These are phyloP conservation scores for Cryptococcus neoformans DNA, from an alignment of 1,284 basidiomycete genomes.

Conservation along the genomic window DNA sequence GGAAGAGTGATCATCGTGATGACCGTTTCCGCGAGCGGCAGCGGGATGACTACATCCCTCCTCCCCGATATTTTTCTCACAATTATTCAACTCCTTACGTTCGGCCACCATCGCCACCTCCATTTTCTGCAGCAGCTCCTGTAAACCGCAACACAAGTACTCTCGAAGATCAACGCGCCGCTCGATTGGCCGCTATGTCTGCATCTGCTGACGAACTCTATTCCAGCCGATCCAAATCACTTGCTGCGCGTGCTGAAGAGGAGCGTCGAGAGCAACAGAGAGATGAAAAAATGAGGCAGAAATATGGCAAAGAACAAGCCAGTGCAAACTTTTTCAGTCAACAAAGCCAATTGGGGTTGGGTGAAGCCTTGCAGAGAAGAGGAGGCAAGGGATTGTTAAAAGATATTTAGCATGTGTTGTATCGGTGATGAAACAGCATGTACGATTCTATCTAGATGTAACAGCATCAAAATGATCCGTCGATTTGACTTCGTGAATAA, in stretches of 20 bases:
- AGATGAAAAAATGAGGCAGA: slow-evolving; percentile 34
- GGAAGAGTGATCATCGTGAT: slow-evolving; percentile 8
- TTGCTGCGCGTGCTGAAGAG: slow-evolving; percentile 36
- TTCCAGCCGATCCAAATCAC: slow-evolving; percentile 27
- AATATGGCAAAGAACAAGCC: slow-evolving; percentile 42
- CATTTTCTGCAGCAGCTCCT: slow-evolving; percentile 21
- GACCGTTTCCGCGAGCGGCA: slow-evolving; percentile 1
- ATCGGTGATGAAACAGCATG: not conserved
- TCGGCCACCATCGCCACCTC: slow-evolving; percentile 11
- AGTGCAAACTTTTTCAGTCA: slow-evolving; percentile 44
- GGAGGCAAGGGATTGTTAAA: slow-evolving; percentile 44
- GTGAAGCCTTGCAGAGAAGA: slow-evolving; percentile 40
- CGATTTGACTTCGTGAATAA: no score
- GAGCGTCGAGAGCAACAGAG: slow-evolving; percentile 29
- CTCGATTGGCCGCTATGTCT: slow-evolving; percentile 82
- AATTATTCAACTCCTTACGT: slow-evolving; percentile 21
- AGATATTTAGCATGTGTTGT: slow-evolving; percentile 27
- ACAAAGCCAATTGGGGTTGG: slow-evolving; percentile 41
- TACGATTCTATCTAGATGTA: no score
- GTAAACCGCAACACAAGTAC: slow-evolving; percentile 7
- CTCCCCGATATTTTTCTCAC: slow-evolving; percentile 22
- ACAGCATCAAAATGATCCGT: no score
- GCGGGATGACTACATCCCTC: slow-evolving; percentile 27
- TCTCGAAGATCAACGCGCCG: slow-evolving; percentile 63
- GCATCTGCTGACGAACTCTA: slow-evolving; percentile 62